Percentiles rank a stretch among this genome's conserved stretches.
Evolutionary conservation across 163 green algal species (phyloP).

Genomic region (Scenedesmus sp.): DNA sequence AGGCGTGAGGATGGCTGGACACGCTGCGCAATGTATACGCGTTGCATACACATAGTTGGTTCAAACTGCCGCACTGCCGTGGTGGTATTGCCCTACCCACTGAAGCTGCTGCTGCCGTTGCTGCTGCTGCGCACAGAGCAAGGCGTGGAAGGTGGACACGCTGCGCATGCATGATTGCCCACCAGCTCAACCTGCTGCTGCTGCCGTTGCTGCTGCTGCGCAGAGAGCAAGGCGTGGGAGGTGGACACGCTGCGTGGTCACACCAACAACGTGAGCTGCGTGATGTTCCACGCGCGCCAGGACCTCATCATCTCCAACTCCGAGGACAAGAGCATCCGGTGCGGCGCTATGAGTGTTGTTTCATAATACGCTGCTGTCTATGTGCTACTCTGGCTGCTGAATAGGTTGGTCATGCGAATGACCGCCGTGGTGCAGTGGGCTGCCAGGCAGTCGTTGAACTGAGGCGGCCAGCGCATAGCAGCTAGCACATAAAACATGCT

Average conservation of each 20-base stretch:
- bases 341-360: not conserved
- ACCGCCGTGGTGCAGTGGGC: not conserved
- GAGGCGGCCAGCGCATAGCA: no score
- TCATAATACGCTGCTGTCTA: not conserved
- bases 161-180: no score
- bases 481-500: no score
- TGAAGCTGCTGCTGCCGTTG: no score
- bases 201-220: not conserved
- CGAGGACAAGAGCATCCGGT: conserved; percentile 97
- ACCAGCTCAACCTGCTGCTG: not conserved
- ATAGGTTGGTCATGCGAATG: not conserved
- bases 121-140: no score
- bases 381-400: not conserved
- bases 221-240: conserved; percentile 99
- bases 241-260: conserved; percentile 99
- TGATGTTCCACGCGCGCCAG: conserved; percentile 98
- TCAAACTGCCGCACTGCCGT: no score
- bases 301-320: conserved; percentile 99
- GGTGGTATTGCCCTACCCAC: no score
- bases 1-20: not conserved
- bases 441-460: not conserved
- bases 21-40: no score
- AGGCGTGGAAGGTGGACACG: no score
- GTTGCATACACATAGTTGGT: no score
- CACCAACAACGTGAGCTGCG: conserved; percentile 99